Conservation (phyloP, 2,329 filamentous ascomycete genomes). For the Colletotrichum sp. region DNA sequence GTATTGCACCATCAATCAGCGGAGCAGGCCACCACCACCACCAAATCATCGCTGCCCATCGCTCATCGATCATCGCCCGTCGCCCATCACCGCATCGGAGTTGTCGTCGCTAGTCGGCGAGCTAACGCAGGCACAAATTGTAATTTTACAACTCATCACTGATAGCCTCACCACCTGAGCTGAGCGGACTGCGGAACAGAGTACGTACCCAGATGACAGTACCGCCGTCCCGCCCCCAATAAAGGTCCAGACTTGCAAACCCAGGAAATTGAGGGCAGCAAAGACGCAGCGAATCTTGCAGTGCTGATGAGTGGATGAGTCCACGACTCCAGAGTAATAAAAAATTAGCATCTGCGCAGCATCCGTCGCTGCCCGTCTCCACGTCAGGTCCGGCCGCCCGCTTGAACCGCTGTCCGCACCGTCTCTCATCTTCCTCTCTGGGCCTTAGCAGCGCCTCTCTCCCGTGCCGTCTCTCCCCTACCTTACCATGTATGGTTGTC, state of each 20-base stretch:
- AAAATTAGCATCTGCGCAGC: not conserved
- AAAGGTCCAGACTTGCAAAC: not conserved
- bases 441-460: not conserved
- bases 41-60: not conserved
- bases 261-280: constrained; percentile 2
- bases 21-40: not conserved
- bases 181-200: not conserved
- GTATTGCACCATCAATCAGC: not conserved
- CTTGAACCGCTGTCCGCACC: not conserved
- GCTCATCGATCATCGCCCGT: not conserved
- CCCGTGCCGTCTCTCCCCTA: not conserved
- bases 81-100: not conserved
- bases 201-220: not conserved
- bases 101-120: not conserved
- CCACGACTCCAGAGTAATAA: not conserved
- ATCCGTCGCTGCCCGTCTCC: not conserved
- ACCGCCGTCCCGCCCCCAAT: constrained; percentile 14
- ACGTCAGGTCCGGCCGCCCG: not conserved
- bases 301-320: not conserved
- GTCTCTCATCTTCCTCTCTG: not conserved
- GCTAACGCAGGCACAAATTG: constrained; percentile 1
- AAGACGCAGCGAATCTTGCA: not conserved
- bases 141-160: not conserved
- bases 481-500: not conserved
- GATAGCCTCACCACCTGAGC: not conserved